Evolutionary conservation across 352 stramenopile genomes (phyloP).

Genomic region (Pythium aphanidermatum): DNA sequence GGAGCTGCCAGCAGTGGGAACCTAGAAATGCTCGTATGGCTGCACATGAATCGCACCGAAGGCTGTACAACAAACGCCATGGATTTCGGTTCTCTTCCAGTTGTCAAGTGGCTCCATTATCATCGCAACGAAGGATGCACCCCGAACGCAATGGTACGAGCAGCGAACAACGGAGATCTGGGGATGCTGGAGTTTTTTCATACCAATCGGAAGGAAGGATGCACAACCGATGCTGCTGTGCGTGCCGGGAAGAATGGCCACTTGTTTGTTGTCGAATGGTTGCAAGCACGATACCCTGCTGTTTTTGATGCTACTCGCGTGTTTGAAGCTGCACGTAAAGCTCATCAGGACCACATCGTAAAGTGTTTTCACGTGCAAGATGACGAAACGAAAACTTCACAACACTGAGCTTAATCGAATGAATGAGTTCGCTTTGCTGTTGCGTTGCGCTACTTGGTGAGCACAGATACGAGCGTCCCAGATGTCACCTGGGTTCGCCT

Average conservation of each 20-base stretch:
- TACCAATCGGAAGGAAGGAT: constrained; percentile 11
- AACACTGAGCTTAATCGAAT: too few relatives aligned
- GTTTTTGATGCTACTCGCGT: constrained; percentile 6
- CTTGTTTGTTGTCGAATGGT: constrained; percentile 11
- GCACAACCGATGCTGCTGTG: constrained; percentile 1
- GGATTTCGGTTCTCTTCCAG: constrained; percentile 5
- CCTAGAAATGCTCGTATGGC: constrained; percentile 12
- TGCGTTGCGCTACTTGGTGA: too few relatives aligned
- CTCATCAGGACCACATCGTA: too few relatives aligned
- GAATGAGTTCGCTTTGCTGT: too few relatives aligned
- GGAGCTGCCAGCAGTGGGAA: constrained; percentile 11
- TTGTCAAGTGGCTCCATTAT: constrained; percentile 16
- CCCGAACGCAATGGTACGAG: constrained; percentile 8
- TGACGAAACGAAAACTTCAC: too few relatives aligned
- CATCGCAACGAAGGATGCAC: constrained; percentile 11
- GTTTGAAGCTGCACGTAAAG: too few relatives aligned
- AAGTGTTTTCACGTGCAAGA: too few relatives aligned
- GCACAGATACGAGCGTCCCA: constrained; percentile 42
- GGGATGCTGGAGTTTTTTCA: constrained; percentile 13
- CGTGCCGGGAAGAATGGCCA: constrained; percentile 14
- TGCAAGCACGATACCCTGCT: constrained; percentile 9
- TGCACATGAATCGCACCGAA: constrained; percentile 9
- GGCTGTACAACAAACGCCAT: constrained; percentile 13
- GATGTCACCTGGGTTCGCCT: constrained; percentile 48
- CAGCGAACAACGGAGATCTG: constrained; percentile 7